Base-by-base conservation (phyloP, 2,329 filamentous ascomycete genomes). In the Xylariaceae sp. region DNA sequence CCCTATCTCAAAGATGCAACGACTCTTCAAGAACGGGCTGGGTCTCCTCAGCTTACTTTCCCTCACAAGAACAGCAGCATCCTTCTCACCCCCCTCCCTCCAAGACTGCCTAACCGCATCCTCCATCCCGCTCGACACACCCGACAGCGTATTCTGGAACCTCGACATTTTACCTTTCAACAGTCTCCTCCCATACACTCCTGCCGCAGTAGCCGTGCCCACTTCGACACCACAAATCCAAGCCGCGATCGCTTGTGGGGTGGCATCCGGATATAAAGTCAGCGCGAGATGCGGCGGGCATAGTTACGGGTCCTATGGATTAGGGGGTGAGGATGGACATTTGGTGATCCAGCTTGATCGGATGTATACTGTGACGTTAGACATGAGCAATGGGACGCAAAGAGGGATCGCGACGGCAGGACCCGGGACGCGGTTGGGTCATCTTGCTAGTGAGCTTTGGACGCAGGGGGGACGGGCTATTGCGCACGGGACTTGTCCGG, bases 231-330 rank as follows among this genome's bases (percentile, higher is more conserved):
- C 69, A 36, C 67, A 74, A 43, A 67, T 75, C 23, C 64, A 68
- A 40, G 64, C 65, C 45, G 69, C 71, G 7, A 66, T 76, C 11
- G 54, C 64, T 19, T 75, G 72, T 53, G 72, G 71, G 29, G 55
- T 56, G n/a, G 51, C 66, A 46, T 55, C 62, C 19, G 59, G 60
- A 7, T 60, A 71, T 42, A 72, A 71, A 55, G 71, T 75, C 2
- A 69, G 70, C 22, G 67, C 71, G 16, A 70, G 69, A 50, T 64
- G 66, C 27, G 73, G 73, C 25, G 73, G 73, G n/a, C 73, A 76
- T 53, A 73, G 69, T 5, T 76, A 75, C 54, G 71, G 69, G 17
- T 69, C 67, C 10, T 68, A 66, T 49, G 69, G 68, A 41, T 64
- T 70, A 6, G 70, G 71, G 29, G 72, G 71, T 8, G 65, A 71